Base-by-base conservation (phyloP, 2,329 filamentous ascomycete species). In the Fusarium coffeatum region DNA sequence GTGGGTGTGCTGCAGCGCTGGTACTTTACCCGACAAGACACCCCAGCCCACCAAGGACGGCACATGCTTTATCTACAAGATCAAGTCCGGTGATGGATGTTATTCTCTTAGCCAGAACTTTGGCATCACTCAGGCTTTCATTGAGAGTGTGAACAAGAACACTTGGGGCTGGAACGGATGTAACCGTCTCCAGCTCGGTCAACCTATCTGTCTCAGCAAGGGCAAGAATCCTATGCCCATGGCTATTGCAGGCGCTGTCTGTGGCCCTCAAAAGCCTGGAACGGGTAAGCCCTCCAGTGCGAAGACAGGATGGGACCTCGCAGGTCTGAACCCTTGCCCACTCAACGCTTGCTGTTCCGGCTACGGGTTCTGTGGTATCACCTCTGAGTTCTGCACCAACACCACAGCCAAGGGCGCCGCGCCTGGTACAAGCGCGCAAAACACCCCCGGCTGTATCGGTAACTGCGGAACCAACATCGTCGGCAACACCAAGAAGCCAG, bases 321-420 rank as follows among this genome's bases (percentile, higher is more conserved):
- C 76, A 1, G 69, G 74, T 11, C 72, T 87, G 8, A 87, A 86
- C 63, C 81, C 79, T 0, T 87, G 85, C 62, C 81, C 81, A 0
- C 74, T 84, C 1, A 82, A 82, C 27, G 79, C 77, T 1, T 83
- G 81, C 68, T 83, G 82, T 67, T 77, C 79, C 15, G 73, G 76
- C 20, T 82, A 81, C 76, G 84, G 84, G 1, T 77, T 82, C 49
- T 86, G 84, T 25, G 84, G 84, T 8, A 78, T 78, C 2, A 83
- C 81, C 0, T 66, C 68, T 2, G 83, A 83, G 16, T 85, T 84
- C 67, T 87, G 84, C 27, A 76, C 74, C 5, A 66, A 74, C 59
- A 72, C 75, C 0, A 72, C 71, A 43, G 76, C 59, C 2, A 76
- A 74, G 9, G 78, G 76, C 1, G 75, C 73, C 2, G 66, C 69